Base-by-base conservation (phyloP, 768 basidiomycete genomes). In the Pisolithus marmoratus region DNA sequence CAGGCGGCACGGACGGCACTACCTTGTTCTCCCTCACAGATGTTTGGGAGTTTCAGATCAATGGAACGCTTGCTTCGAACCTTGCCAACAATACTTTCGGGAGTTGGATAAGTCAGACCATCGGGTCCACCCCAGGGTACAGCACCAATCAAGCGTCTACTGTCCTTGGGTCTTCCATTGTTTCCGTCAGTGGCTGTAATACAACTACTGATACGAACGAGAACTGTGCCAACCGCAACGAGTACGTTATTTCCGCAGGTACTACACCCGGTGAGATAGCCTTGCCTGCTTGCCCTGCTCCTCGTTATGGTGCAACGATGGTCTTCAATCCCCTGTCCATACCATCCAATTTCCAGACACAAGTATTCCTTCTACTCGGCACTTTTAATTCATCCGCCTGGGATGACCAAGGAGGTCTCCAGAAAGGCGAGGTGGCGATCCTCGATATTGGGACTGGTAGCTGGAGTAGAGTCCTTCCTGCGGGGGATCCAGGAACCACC, bases 61-160 rank as follows among this genome's bases (percentile, higher is more conserved):
- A 84, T 11, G 90, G 90, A 24, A 79, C 82, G 0, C 70, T 92
- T 15, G 83, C 89, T 2, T 78, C 86, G 17, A 91, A 91, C 63
- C 63, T 82, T 29, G 78, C 78, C 22, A 66, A 78, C 47, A 54
- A 63, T 46, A 70, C 79, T 1, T 59, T 59, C 17, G 88, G 76
- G 9, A 82, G 75, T 42, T 92, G 89, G 90, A 72, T 78, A 48
- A 73, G 68, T 54, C 56, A 80, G 36, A 65, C 70, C 7, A 58
- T 80, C 43, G 67, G 64, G 1, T 67, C 60, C 47, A 61, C 76
- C 11, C 65, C 66, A 43, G 59, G 50, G 2, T 51, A 46, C 45
- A 63, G 58, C 45, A 67, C 76, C 8, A 74, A 76, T 36, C 76
- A 81, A 57, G 84, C 82, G 31, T 81, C 84, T 17, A 73, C 82